A percentile compares a stretch with the other conserved stretches of the same genome.
These are phyloP conservation scores for Diutina mesorugosa DNA, from an alignment of 1,139 yeast genomes.

Conservation along the genomic window DNA sequence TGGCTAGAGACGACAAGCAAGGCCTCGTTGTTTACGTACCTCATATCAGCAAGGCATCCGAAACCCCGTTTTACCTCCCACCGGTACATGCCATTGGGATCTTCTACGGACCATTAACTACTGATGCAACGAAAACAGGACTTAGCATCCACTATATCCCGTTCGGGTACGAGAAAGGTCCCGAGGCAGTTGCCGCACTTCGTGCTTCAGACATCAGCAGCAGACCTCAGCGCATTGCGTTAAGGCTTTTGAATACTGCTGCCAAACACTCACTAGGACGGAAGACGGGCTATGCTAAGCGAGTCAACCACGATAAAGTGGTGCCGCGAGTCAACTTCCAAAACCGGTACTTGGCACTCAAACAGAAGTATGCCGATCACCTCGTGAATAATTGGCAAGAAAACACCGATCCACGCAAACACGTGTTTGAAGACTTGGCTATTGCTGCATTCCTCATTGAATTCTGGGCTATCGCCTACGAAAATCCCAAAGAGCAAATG, in stretches of 20 bases:
- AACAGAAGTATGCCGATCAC: constrained; percentile 66
- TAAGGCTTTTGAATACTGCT: constrained; percentile 67
- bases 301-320: constrained; percentile 80
- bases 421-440: constrained; percentile 92
- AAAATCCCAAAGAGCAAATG: constrained; percentile 25
- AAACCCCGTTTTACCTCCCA: constrained; percentile 82
- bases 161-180: constrained; percentile 17
- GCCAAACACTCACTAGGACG: constrained; percentile 76
- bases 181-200: constrained; percentile 16
- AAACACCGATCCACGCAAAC: constrained; percentile 88
- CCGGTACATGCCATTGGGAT: constrained; percentile 75
- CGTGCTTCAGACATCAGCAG: constrained; percentile 18
- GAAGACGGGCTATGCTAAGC: constrained; percentile 71
- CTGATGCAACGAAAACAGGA: constrained; percentile 10
- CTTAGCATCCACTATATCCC: constrained; percentile 78
- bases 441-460: constrained; percentile 93
- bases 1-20: constrained; percentile 7
- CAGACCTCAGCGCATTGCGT: constrained; percentile 70
- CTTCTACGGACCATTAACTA: constrained; percentile 22
- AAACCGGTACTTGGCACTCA: constrained; percentile 65
- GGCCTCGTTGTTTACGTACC: constrained; percentile 62
- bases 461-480: constrained; percentile 37
- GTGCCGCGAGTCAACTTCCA: constrained; percentile 78
- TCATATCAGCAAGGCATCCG: constrained; percentile 46
- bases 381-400: constrained; percentile 85